Evolutionary conservation across 208 protist genomes (phyloP), one percentile per base, ranked within the genome.

Genomic region (Acanthamoeba healyi): DNA sequence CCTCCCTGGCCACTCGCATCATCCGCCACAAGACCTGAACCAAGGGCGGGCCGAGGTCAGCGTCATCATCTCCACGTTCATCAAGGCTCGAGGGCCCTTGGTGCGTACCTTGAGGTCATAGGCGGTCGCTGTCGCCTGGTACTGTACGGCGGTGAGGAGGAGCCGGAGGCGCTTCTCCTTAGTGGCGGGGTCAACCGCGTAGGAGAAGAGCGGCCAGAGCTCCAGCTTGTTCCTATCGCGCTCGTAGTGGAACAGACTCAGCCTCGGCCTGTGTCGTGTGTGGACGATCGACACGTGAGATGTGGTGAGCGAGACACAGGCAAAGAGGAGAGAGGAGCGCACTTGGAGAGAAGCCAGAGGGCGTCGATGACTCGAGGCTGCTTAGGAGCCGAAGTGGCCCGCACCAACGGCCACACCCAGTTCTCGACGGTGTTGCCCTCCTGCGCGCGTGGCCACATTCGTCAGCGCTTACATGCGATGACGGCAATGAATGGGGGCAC

Each of bases 141-240:
- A 79, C 40, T 79, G 70, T 32, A 46, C 36, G 24, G 26, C 40
- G 1, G 70, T 46, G 22, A 44, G 14, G 36, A 79, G 70, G 15
- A 79, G 40, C 5, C 70, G 5, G 7, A 79, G 15, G 12, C 70
- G 32, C 70, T 79, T 79, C 70, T 46, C 70, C 40, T 79, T 32
- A 10, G 70, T 26, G 40, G 36, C 40, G 70, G 70, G 70, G 70
- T 79, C 70, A 36, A n/a, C 14, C 4, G 70, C 32, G 70, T 79
- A 79, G 70, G 70, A 38, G 70, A n/a, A 79, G 38, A 79, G 70
- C 40, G 70, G 70, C 70, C 70, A 79, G 19, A 79, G 40, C 70
- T 79, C 19, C 15, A 79, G 5, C 70, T 44, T 26, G 38, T 79
- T 79, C 12, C 40, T 5, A 14, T 79, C 40, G 19, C 70, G 70